Evolutionary conservation across 768 basidiomycete genomes (phyloP).

Genomic region (Vishniacozyma victoriae): DNA sequence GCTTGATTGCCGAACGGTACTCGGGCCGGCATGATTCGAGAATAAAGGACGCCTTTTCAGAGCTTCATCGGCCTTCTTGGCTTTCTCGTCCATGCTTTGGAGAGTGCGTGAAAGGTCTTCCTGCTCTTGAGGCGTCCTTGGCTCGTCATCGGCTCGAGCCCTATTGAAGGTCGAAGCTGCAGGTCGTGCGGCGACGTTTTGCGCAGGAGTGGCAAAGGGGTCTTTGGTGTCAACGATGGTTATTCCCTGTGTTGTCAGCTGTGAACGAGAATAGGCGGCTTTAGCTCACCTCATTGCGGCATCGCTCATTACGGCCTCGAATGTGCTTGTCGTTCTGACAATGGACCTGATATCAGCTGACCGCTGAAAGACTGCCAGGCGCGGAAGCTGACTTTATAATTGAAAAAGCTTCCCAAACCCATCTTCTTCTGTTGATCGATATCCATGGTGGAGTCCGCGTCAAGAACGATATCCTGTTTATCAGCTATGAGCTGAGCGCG

Average conservation of each 20-base stretch:
- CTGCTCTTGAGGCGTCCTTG: too few species aligned
- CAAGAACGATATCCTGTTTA: constrained; percentile 30
- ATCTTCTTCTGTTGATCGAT: constrained; percentile 20
- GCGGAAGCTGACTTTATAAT: constrained; percentile 22
- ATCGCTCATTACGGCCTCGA: constrained; percentile 8
- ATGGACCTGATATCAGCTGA: constrained; percentile 19
- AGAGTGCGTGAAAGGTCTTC: too few species aligned
- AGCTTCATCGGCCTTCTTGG: background rate
- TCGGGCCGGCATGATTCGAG: background rate
- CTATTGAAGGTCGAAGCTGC: too few species aligned
- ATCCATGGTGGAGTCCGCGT: constrained; percentile 18
- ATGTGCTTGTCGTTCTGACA: constrained; percentile 20
- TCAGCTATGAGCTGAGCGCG: background rate
- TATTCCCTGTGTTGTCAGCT: background rate
- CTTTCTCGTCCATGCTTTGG: background rate
- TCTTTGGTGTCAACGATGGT: background rate
- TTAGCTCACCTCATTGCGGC: constrained; percentile 5
- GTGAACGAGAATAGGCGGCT: background rate
- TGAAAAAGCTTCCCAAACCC: constrained; percentile 30
- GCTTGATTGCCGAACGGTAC: background rate
- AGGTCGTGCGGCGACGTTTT: too few species aligned
- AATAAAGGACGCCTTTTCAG: background rate
- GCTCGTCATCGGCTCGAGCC: too few species aligned
- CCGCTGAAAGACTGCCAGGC: background rate
- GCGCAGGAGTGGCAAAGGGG: too few species aligned